These are phyloP conservation scores for Eutypella sp. DNA, from an alignment of 2,329 filamentous ascomycete genomes.

Conservation along the genomic window DNA sequence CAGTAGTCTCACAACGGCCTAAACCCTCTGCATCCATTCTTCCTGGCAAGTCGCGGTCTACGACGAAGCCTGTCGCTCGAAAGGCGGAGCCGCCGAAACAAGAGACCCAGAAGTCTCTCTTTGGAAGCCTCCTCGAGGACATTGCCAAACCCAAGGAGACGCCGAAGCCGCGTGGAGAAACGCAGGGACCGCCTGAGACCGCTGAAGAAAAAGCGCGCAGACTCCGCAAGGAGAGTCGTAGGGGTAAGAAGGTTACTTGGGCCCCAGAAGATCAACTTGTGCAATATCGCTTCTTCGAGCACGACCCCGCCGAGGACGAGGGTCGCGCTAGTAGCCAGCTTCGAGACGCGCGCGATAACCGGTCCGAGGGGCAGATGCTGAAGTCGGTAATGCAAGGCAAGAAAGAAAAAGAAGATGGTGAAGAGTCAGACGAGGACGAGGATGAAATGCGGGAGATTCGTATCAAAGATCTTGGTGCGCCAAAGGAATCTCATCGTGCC, in stretches of 20 bases:
- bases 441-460: constrained; percentile 53
- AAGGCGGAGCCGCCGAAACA: constrained; percentile 25
- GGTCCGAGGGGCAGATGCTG: constrained; percentile 66
- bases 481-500: no score
- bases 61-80: constrained; percentile 38
- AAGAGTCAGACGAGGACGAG: constrained; percentile 39
- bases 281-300: constrained; percentile 64
- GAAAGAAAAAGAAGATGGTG: constrained; percentile 50
- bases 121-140: constrained; percentile 50
- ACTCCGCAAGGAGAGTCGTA: constrained; percentile 66
- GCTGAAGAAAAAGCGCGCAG: constrained; percentile 62
- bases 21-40: constrained; percentile 31
- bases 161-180: constrained; percentile 33
- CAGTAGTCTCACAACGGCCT: constrained; percentile 14
- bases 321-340: constrained; percentile 64
- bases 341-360: constrained; percentile 67
- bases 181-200: constrained; percentile 56
- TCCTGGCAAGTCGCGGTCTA: constrained; percentile 43
- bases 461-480: no score
- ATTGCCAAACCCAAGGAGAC: constrained; percentile 48
- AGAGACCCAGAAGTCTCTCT: constrained; percentile 27
- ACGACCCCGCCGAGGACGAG: constrained; percentile 66
- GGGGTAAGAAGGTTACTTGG: constrained; percentile 66
- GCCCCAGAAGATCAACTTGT: constrained; percentile 63
- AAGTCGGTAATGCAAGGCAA: constrained; percentile 51